Conservation (phyloP, 495 filamentous ascomycete species). For the Trypethelium eluteriae region DNA sequence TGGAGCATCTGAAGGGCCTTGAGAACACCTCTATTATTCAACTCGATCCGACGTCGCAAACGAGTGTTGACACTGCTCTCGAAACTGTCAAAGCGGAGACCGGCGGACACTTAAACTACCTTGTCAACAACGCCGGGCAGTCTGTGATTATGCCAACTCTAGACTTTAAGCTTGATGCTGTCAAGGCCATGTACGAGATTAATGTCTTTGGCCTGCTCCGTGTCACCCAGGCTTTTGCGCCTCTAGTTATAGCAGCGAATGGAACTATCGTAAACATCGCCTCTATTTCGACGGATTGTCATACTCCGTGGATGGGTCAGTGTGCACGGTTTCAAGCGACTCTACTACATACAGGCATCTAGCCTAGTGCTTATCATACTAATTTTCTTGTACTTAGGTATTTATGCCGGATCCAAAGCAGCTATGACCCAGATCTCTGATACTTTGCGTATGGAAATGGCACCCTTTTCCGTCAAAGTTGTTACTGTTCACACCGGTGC, state of each 20-base stretch:
- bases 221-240: conserved; percentile 48
- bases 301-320: conserved; percentile 38
- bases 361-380: neutral
- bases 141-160: conserved; percentile 46
- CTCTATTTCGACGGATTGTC: conserved; percentile 34
- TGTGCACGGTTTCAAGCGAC: conserved; percentile 28
- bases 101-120: conserved; percentile 51
- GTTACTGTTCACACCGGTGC: conserved; percentile 37
- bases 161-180: conserved; percentile 45
- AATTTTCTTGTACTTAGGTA: conserved; percentile 35
- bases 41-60: neutral
- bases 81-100: conserved; percentile 27
- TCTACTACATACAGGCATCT: neutral
- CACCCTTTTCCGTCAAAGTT: conserved; percentile 48
- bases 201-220: conserved; percentile 55
- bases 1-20: conserved; percentile 32
- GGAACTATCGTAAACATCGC: conserved; percentile 47
- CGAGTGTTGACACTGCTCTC: neutral
- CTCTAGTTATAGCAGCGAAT: conserved; percentile 45
- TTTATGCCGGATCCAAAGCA: conserved; percentile 49
- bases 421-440: conserved; percentile 46
- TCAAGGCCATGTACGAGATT: conserved; percentile 51
- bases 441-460: conserved; percentile 47
- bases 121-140: conserved; percentile 62
- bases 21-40: neutral